Base-by-base conservation (phyloP, 148 eudicot species). In the Chenopodium berlandieri region DNA sequence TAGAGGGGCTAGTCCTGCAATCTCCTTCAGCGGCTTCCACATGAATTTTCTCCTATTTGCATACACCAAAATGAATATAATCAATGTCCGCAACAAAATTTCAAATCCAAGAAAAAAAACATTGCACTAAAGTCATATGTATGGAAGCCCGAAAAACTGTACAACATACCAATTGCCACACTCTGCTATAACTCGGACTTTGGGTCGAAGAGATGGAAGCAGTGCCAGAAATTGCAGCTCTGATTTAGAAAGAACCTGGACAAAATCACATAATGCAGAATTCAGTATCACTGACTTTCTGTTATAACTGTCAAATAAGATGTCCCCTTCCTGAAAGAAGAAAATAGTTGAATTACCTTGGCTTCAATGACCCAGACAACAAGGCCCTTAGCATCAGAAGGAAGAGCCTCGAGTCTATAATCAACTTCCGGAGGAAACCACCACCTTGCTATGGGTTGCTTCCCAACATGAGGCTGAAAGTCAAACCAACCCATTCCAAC, bases 381-480 rank as follows among this genome's bases (percentile, higher is more conserved):
- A 16, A 94, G 91, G 27, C 98, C 97, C 84, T 89, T 90, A 64
- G 97, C 91, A 85, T 90, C 83, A 54, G 97, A 85, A 63, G 97
- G 97, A 76, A 95, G 92, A 80, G 90, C 88, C 7, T 94, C 91
- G 27, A 95, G 97, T 88, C 94, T 88, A 27, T 93, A 95, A 89
- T 95, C 98, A 67, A 95, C 91, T 85, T 95, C 97, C 37, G 97
- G 97, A 16, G 98, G 98, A 79, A 90, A 95, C 88, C 93, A 91
- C 96, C 98, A 95, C 80, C 97, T 90, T 22, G 96, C 97, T 85
- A 95, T 93, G 1, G 98, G 98, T 70, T 95, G 98, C 89, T 93
- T 95, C 83, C 98, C 97, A 32, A 95, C 76, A 81, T 95, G 98
- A 85, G 98, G 84, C 97, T 95, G 87, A 80, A 72, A 12, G 13